Conservation (phyloP, 2,329 filamentous ascomycete genomes). For the Calonectria pauciramosa region DNA sequence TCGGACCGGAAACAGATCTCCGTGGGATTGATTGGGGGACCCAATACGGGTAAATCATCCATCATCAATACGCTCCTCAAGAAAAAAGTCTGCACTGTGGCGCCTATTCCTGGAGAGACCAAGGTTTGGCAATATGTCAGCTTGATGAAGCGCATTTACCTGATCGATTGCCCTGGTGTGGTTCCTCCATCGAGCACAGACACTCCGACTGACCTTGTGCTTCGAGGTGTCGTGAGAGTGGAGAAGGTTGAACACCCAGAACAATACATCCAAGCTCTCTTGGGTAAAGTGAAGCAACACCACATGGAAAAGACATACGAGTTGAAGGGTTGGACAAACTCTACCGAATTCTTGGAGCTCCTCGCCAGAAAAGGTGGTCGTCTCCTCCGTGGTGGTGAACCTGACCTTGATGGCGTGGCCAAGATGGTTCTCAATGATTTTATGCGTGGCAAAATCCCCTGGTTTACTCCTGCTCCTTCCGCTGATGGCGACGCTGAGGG, state of each 20-base stretch:
- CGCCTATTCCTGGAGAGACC: constrained; percentile 95
- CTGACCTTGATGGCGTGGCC: constrained; percentile 93
- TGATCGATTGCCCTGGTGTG: constrained; percentile 97
- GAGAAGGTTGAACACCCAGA: constrained; percentile 98
- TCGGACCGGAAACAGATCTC: constrained; percentile 94
- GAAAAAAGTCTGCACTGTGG: constrained; percentile 94
- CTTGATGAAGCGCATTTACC: constrained; percentile 88
- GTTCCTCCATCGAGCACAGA: constrained; percentile 91
- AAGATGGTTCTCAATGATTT: constrained; percentile 99
- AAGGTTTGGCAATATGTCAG: constrained; percentile 99
- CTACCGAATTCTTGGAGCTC: constrained; percentile 87
- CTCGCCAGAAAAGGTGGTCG: constrained; percentile 90
- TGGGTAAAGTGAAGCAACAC: constrained; percentile 84
- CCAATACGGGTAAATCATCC: constrained; percentile 95
- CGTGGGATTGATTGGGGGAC: constrained; percentile 83
- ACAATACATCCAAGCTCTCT: constrained; percentile 90
- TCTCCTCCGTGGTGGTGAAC: constrained; percentile 91
- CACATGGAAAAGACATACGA: constrained; percentile 96
- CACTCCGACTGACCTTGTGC: constrained; percentile 86
- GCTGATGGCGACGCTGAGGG: constrained; percentile 65
- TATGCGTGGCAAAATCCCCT: constrained; percentile 93
- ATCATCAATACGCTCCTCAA: constrained; percentile 97
- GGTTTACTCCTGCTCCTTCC: constrained; percentile 88
- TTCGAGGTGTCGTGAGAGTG: constrained; percentile 91
- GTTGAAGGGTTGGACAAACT: constrained; percentile 81